Percentiles rank a stretch among this genome's conserved stretches.
These are phyloP conservation scores for Colletotrichum incanum DNA, from an alignment of 2,329 filamentous ascomycete species.

Conservation along the genomic window DNA sequence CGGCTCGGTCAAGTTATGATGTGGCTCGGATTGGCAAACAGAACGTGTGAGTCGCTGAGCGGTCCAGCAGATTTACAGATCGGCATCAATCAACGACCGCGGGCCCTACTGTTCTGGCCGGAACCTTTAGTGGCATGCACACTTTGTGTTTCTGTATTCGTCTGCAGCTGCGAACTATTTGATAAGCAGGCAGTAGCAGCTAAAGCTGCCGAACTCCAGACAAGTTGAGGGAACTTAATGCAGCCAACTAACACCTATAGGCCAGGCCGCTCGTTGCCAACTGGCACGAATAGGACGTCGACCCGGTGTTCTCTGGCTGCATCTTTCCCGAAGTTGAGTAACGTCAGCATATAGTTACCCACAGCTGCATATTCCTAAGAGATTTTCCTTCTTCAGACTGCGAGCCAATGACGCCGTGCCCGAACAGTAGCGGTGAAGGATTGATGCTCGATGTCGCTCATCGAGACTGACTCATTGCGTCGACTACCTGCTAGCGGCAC, in stretches of 20 bases:
- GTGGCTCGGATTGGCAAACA: slow-evolving; percentile 18
- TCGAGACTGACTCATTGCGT: slow-evolving; percentile 39
- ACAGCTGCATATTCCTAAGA: slow-evolving; percentile 12
- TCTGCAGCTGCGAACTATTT: neutral
- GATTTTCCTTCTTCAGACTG: neutral
- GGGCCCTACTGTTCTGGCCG: neutral
- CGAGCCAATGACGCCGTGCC: slow-evolving; percentile 33
- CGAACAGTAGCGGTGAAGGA: slow-evolving; percentile 36
- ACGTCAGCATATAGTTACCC: slow-evolving; percentile 38
- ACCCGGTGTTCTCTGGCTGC: slow-evolving; percentile 14
- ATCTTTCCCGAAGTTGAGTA: slow-evolving; percentile 23
- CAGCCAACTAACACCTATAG: neutral
- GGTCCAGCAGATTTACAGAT: slow-evolving; percentile 8
- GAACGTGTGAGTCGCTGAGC: slow-evolving; percentile 1
- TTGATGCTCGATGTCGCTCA: slow-evolving; percentile 18
- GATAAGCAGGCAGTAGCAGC: neutral
- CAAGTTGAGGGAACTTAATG: neutral
- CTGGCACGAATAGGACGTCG: slow-evolving; percentile 24
- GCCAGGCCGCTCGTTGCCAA: slow-evolving; percentile 24
- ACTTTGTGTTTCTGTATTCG: neutral
- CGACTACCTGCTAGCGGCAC: slow-evolving; percentile 33
- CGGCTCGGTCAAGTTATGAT: slow-evolving; percentile 31
- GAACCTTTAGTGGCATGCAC: neutral
- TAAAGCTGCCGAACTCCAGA: neutral
- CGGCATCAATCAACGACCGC: neutral